Conservation (phyloP, 2,329 filamentous ascomycete genomes). For the Pestalotiopsis sp. region DNA sequence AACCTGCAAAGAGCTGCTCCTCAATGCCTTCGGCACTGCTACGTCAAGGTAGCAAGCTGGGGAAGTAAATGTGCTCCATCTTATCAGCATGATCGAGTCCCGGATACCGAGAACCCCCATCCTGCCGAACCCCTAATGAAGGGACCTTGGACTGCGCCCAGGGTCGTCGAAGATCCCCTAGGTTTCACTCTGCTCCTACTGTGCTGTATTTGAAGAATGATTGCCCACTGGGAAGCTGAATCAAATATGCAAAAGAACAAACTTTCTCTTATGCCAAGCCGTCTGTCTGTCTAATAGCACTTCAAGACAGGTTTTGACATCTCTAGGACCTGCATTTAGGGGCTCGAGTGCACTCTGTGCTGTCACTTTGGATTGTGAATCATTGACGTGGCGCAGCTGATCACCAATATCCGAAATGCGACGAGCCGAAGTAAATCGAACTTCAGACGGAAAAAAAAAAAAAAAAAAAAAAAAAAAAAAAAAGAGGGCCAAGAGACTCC, state of each 20-base stretch:
- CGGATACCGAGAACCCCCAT: background rate
- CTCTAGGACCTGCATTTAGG: background rate
- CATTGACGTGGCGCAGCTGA: background rate
- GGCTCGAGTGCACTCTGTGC: background rate
- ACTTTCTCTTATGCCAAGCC: background rate
- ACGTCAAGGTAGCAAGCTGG: background rate
- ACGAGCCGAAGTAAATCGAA: background rate
- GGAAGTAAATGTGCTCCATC: background rate
- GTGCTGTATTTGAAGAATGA: background rate
- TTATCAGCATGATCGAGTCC: background rate
- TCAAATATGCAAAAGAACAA: background rate
- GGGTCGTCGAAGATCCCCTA: background rate
- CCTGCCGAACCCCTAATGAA: background rate
- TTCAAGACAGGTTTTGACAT: background rate
- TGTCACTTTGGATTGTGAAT: background rate
- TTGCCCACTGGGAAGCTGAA: too few species aligned
- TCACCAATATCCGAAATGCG: background rate
- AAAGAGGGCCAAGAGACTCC: background rate
- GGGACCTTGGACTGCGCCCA: background rate
- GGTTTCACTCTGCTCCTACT: background rate
- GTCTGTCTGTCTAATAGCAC: background rate
- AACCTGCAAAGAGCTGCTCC: background rate
- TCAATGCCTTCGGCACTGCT: background rate
- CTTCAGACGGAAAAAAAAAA: background rate
- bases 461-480: too few species aligned